Conservation (phyloP, 2,329 filamentous ascomycete species). For the Sclerotinia trifoliorum region DNA sequence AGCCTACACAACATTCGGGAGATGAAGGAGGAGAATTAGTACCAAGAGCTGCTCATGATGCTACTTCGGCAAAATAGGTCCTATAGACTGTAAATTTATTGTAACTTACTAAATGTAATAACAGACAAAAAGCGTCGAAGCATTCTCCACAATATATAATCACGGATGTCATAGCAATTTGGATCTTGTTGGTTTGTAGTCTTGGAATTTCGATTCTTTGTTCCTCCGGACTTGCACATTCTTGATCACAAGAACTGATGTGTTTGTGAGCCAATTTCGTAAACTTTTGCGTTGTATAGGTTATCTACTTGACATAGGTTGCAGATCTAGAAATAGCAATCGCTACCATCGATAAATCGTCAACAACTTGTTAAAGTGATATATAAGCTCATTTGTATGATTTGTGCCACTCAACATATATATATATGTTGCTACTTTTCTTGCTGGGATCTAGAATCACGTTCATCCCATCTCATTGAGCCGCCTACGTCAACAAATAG, state of each 20-base stretch:
- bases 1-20: constrained; percentile 19
- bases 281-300: too few species aligned
- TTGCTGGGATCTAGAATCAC: neutral
- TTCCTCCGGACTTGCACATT: neutral
- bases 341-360: neutral
- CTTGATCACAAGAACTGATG: neutral
- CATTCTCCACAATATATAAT: neutral
- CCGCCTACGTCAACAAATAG: constrained; percentile 31
- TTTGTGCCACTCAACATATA: neutral
- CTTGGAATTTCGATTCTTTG: neutral
- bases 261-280: neutral
- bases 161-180: neutral
- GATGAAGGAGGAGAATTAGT: constrained; percentile 47
- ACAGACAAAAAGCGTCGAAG: constrained; percentile 12
- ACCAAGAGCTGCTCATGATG: constrained; percentile 51
- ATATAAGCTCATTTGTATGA: neutral
- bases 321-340: too few species aligned
- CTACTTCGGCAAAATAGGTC: constrained; percentile 30
- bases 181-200: neutral
- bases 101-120: constrained; percentile 33
- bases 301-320: neutral
- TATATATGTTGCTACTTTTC: neutral
- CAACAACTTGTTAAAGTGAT: neutral
- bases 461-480: constrained; percentile 19
- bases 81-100: constrained; percentile 24